Conservation (phyloP, 371 early-diverging fungal species). For the Umbelopsis sp. region DNA sequence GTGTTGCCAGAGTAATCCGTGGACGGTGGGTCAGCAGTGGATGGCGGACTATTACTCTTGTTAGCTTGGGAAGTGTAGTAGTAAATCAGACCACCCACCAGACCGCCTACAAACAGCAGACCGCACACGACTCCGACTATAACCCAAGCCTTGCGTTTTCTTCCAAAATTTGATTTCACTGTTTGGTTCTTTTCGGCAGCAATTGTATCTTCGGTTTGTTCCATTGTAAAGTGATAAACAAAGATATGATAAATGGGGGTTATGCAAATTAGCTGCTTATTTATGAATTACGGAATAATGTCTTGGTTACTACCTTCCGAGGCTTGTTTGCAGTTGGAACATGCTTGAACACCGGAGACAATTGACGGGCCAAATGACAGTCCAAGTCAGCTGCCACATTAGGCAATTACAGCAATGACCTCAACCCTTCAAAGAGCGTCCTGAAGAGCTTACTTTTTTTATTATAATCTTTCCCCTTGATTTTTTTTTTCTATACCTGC, state of each 20-base stretch:
- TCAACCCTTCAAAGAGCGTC: background rate
- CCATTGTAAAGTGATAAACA: background rate
- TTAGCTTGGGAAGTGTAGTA: conserved; percentile 10
- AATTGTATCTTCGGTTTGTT: background rate
- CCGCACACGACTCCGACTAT: background rate
- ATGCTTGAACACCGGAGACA: background rate
- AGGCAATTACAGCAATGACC: background rate
- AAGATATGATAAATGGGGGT: background rate
- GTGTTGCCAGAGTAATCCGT: background rate
- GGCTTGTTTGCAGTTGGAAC: background rate
- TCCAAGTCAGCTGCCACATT: background rate
- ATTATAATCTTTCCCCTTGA: background rate
- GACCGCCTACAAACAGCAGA: conserved; percentile 2
- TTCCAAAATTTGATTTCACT: conserved; percentile 4
- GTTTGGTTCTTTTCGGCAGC: background rate
- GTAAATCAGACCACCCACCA: conserved; percentile 6
- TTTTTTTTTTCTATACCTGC: background rate
- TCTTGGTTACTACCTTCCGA: background rate
- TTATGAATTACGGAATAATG: background rate
- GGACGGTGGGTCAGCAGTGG: background rate
- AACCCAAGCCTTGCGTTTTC: background rate
- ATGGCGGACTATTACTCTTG: background rate
- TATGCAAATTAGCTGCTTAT: background rate
- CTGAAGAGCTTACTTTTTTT: background rate
- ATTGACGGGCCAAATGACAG: conserved; percentile 9